These are phyloP conservation scores for Ogataea dorogensis DNA, from an alignment of 805 yeast genomes.

Conservation along the genomic window DNA sequence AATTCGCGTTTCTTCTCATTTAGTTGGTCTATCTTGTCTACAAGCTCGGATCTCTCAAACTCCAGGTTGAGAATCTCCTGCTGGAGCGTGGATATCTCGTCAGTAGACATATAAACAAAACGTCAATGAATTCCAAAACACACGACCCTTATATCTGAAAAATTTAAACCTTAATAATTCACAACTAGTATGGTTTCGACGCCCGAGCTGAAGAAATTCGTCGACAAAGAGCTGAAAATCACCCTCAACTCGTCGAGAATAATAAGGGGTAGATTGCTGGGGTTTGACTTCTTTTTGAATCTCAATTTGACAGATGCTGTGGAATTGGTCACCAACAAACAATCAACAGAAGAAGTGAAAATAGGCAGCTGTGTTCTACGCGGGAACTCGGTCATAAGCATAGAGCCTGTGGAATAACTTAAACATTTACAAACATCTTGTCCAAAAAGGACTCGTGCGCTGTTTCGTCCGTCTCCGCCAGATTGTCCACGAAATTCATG, in stretches of 20 bases:
- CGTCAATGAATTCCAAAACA: not conserved
- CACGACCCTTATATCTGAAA: constrained; percentile 5
- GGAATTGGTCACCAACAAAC: constrained; percentile 13
- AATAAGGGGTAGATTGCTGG: constrained; percentile 78
- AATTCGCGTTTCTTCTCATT: not conserved
- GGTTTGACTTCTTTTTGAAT: constrained; percentile 64
- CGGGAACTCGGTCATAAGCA: constrained; percentile 51
- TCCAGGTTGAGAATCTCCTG: constrained; percentile 10
- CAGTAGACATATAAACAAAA: constrained; percentile 12
- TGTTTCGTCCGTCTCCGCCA: constrained; percentile 8
- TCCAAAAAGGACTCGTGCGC: constrained; percentile 9
- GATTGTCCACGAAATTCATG: constrained; percentile 12
- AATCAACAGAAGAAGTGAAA: constrained; percentile 20
- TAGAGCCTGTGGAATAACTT: constrained; percentile 39
- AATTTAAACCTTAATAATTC: not conserved
- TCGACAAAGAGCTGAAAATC: constrained; percentile 72
- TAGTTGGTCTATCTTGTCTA: constrained; percentile 6
- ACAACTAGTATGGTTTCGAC: constrained; percentile 31
- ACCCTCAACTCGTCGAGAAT: constrained; percentile 77
- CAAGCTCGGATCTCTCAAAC: constrained; percentile 5
- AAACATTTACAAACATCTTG: constrained; percentile 8
- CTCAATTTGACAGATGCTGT: constrained; percentile 32
- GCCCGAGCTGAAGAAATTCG: constrained; percentile 51
- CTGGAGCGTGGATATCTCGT: constrained; percentile 13
- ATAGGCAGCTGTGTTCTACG: constrained; percentile 43